Evolutionary conservation across 208 protist species (phyloP).

Genomic region (Acanthamoeba castellanii): DNA sequence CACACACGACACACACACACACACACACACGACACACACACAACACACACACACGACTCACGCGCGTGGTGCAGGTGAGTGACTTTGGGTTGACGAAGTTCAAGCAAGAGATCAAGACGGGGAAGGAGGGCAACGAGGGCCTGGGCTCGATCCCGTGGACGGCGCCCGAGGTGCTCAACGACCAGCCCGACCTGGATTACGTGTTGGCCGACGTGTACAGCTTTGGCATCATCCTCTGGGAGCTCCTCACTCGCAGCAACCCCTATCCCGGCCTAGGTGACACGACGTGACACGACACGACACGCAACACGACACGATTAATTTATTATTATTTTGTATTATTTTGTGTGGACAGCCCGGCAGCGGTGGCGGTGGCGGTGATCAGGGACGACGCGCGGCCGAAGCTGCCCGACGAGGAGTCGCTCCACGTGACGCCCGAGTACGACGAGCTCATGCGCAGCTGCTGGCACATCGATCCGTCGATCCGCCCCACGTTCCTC

Average conservation of each 20-base stretch:
- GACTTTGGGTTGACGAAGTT: conserved; percentile 62
- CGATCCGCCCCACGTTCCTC: too few species aligned
- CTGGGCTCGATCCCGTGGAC: conserved; percentile 59
- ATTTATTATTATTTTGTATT: too few species aligned
- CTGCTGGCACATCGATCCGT: conserved; percentile 47
- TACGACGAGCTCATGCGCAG: conserved; percentile 36
- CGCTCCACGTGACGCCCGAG: not conserved
- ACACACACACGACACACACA: too few species aligned
- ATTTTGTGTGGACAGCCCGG: too few species aligned
- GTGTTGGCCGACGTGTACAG: conserved; percentile 33
- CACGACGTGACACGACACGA: too few species aligned
- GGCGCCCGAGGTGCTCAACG: conserved; percentile 50
- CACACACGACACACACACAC: too few species aligned
- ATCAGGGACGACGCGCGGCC: too few species aligned
- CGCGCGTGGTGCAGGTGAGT: not conserved
- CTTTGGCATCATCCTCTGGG: conserved; percentile 56
- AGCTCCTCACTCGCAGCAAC: conserved; percentile 3
- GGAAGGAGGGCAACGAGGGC: not conserved
- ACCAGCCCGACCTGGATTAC: conserved; percentile 3
- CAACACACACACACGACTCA: too few species aligned
- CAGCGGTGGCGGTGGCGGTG: conserved; percentile 65
- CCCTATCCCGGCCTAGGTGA: conserved; percentile 29
- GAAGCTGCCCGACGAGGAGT: not conserved
- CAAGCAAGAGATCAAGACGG: conserved; percentile 50
- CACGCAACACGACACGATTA: too few species aligned